Base-by-base conservation (phyloP, 2,329 filamentous ascomycete species). In the Scedosporium dehoogii region DNA sequence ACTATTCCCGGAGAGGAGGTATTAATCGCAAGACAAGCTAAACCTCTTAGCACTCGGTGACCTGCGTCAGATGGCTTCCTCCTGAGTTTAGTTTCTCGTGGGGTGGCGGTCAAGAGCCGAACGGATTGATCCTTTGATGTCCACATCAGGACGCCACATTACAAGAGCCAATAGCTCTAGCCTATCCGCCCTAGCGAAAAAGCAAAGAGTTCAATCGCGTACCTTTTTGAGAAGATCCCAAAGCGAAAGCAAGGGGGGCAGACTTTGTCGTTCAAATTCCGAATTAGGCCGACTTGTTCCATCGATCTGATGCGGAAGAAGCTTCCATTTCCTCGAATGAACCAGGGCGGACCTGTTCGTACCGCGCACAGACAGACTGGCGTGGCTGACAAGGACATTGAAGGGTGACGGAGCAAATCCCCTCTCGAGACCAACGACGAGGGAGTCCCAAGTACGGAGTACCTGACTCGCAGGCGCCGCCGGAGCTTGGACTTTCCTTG, bases 261-360 rank as follows among this genome's bases (percentile, higher is more conserved):
- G n/a, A 53, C 48, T 6, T 6, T 25, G 48, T 18, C 48, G 48
- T 23, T 53, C 48, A 53, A 12, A 23, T 53, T 53, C 48, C 48
- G n/a, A 53, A 53, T 53, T 23, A 25, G 48, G 48, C 10, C 48
- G 48, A 21, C n/a, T 6, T 25, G 21, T 61, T 56, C 59, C 59
- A 33, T 33, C 29, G 29, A 61, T 41, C 46, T 55, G 29, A 61
- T 27, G 59, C 46, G 55, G 44, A 55, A 61, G 59, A 61, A 61
- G 59, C 46, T 61, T 61, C 59, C 46, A 61, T 61, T 42, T 33
- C 14, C 58, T 21, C 38, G 9, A 41, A 21, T 16, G 46, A 51
- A 61, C 48, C n/a, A 21, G 48, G 48, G 48, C 10, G 48, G 48
- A 21, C 48, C 48, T 53, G 48, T 53, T 23, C 48, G n/a, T 53